phyloP scores from a whole-genome alignment of 495 filamentous ascomycete genomes.

The Aspergillus funiculosus region DNA sequence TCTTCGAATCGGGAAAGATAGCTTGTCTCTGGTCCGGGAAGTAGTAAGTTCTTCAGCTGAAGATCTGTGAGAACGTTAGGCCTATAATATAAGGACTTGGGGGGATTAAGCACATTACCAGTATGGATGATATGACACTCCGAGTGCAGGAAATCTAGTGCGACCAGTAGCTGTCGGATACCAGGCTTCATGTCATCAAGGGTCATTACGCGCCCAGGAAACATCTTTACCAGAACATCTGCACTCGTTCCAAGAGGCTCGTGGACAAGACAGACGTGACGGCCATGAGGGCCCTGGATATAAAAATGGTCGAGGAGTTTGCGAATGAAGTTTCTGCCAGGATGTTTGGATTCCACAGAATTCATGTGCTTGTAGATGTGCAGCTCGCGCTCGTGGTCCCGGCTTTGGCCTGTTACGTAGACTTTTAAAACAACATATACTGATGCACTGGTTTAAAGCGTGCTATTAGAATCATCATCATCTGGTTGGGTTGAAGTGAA shows the following conservation, averaged over 20 bases:
- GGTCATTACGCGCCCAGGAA: conserved; percentile 13
- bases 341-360: not conserved
- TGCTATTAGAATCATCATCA: too few species aligned
- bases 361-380: not conserved
- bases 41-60: conserved; percentile 18
- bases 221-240: conserved; percentile 1
- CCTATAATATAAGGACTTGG: not conserved
- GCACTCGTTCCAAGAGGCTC: conserved; percentile 22
- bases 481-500: too few species aligned
- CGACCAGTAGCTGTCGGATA: conserved; percentile 25
- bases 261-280: conserved; percentile 29
- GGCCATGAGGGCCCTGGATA: conserved; percentile 21
- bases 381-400: too few species aligned
- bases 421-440: not conserved
- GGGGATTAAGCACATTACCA: conserved; percentile 23
- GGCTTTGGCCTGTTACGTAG: not conserved
- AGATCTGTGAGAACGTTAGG: too few species aligned
- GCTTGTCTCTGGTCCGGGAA: conserved; percentile 8
- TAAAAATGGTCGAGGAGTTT: not conserved
- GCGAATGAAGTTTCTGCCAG: not conserved
- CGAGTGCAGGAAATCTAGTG: conserved; percentile 38
- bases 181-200: conserved; percentile 16
- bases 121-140: conserved; percentile 36
- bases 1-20: conserved; percentile 17
- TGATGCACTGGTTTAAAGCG: too few species aligned